A percentile compares a stretch with the other conserved stretches of the same genome.
These are phyloP conservation scores for Lentinula boryana DNA, from an alignment of 768 basidiomycete genomes.

Conservation along the genomic window DNA sequence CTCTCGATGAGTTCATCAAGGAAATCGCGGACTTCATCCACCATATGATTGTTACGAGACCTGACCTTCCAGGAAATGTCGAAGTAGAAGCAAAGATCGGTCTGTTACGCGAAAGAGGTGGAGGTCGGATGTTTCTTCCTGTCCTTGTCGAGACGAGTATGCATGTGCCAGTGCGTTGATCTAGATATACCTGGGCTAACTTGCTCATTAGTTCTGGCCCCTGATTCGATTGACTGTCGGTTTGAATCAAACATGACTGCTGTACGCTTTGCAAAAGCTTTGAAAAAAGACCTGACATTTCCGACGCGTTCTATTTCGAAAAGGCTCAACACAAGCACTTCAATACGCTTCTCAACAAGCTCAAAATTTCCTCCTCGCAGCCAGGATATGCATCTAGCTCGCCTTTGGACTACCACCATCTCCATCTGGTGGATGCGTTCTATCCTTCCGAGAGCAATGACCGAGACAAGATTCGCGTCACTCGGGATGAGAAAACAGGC, in stretches of 20 bases:
- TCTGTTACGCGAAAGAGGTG: conserved; percentile 53
- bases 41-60: conserved; percentile 57
- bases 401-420: conserved; percentile 71
- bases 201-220: conserved; percentile 53
- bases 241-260: conserved; percentile 94
- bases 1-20: conserved; percentile 88
- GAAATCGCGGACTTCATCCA: conserved; percentile 88
- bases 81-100: conserved; percentile 95
- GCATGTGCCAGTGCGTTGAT: conserved; percentile 21
- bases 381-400: conserved; percentile 44
- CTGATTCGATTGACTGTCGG: conserved; percentile 54
- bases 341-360: conserved; percentile 81
- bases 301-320: conserved; percentile 8
- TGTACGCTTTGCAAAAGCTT: conserved; percentile 30
- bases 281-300: conserved; percentile 9
- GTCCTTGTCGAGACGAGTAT: conserved; percentile 81
- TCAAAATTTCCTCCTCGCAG: conserved; percentile 51
- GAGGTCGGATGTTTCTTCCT: conserved; percentile 60
- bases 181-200: background rate
- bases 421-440: conserved; percentile 75
- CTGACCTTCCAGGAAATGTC: conserved; percentile 49
- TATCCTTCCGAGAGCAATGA: conserved; percentile 39
- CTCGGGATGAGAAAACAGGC: conserved; percentile 70
- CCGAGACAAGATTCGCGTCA: conserved; percentile 72
- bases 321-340: conserved; percentile 85